A percentile compares a stretch with the other conserved stretches of the same genome.
These are phyloP conservation scores for Colletotrichum viniferum DNA, from an alignment of 2,329 filamentous ascomycete genomes.

Conservation along the genomic window DNA sequence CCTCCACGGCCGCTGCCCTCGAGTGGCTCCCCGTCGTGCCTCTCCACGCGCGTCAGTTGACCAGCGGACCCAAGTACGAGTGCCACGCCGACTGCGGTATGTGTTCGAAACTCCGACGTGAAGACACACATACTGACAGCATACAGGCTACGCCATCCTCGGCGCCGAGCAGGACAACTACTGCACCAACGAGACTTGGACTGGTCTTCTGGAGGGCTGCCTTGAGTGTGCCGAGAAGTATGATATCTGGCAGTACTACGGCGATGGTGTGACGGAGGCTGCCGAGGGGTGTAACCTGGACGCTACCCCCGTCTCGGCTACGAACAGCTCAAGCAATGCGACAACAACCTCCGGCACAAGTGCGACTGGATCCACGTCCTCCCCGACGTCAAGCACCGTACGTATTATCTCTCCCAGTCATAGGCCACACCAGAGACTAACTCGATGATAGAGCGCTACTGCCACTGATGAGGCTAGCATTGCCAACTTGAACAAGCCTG, in stretches of 20 bases:
- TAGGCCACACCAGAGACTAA: not conserved
- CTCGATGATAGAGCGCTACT: not conserved
- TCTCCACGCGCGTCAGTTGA: slow-evolving; percentile 12
- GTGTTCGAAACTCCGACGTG: slow-evolving; percentile 1
- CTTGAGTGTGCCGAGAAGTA: slow-evolving; percentile 46
- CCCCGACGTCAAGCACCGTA: not conserved
- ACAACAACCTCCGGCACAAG: not conserved
- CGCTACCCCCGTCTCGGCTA: not conserved
- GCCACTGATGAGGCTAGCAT: not conserved
- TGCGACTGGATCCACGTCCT: not conserved
- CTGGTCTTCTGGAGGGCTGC: slow-evolving; percentile 43
- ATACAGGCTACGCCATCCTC: slow-evolving; percentile 35
- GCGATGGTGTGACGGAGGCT: slow-evolving; percentile 35
- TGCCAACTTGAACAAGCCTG: not conserved
- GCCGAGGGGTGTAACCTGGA: slow-evolving; percentile 32
- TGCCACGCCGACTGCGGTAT: slow-evolving; percentile 53
- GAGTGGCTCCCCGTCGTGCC: slow-evolving; percentile 4
- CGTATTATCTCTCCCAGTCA: not conserved
- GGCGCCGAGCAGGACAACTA: slow-evolving; percentile 36
- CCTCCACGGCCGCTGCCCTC: not conserved
- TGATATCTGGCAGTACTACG: slow-evolving; percentile 50
- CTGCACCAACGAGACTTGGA: slow-evolving; percentile 43
- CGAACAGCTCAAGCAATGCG: not conserved
- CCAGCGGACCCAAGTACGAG: not conserved
- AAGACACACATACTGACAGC: not conserved